Evolutionary conservation across 257 asterid species (phyloP).

Genomic region (Solanum paucissectum): DNA sequence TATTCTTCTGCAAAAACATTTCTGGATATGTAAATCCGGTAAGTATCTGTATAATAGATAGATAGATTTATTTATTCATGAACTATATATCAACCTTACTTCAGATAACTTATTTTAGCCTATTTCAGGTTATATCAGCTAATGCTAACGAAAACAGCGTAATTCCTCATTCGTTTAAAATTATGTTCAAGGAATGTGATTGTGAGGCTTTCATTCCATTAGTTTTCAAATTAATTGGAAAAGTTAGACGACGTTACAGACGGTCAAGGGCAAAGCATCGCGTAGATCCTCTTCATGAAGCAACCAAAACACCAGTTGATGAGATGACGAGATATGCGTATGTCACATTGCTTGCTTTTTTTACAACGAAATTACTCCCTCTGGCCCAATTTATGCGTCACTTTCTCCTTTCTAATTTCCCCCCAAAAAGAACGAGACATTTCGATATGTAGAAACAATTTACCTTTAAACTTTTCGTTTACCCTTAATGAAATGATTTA

Average conservation of each 20-base stretch:
- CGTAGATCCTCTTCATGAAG: slow-evolving; percentile 65
- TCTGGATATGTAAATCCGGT: slow-evolving; percentile 83
- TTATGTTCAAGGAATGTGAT: slow-evolving; percentile 93
- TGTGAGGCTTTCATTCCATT: slow-evolving; percentile 84
- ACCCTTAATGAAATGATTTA: neutral
- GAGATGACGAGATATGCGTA: slow-evolving; percentile 94
- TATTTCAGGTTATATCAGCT: slow-evolving; percentile 71
- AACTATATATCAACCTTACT: neutral
- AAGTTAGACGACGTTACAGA: slow-evolving; percentile 56
- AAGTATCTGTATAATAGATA: slow-evolving; percentile 6
- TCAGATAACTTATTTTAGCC: neutral
- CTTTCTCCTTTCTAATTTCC: neutral
- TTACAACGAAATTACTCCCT: neutral
- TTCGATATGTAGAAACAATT: neutral
- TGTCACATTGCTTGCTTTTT: neutral
- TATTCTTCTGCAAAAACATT: slow-evolving; percentile 80
- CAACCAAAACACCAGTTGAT: slow-evolving; percentile 83
- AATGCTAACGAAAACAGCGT: slow-evolving; percentile 35
- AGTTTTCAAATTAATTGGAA: slow-evolving; percentile 62
- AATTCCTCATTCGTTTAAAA: slow-evolving; percentile 78
- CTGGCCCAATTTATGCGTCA: neutral
- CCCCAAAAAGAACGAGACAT: neutral
- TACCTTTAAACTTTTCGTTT: neutral
- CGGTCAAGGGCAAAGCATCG: slow-evolving; percentile 38
- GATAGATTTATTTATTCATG: neutral